Base-by-base conservation (phyloP, 2,329 filamentous ascomycete species). In the Didymella sp. region DNA sequence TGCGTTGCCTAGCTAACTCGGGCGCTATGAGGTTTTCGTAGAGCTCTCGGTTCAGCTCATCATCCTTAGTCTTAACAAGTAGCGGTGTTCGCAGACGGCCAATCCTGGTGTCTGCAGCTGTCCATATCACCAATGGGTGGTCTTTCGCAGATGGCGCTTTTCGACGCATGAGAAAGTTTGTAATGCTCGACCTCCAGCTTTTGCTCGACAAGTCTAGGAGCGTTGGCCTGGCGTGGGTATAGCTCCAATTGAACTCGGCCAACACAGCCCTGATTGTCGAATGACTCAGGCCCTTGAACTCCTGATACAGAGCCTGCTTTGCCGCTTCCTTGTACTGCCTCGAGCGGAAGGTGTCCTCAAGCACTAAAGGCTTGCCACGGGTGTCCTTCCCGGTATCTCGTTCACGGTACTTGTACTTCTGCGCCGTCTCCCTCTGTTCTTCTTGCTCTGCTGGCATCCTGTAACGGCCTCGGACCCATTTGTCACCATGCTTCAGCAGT, bases 221-320 rank as follows among this genome's bases (percentile, higher is more conserved):
- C 2, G 88, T 90, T 15, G 84, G 85, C 31, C 90, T 84, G 12
- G 89, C 87, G 27, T 88, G 84, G 21, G 89, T 85, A 68, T 94
- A 95, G 8, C 88, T 89, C 75, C 90, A 87, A 76, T 95, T 95
- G 69, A 84, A 86, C 74, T 95, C 91, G 46, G 90, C 90, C 44
- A 95, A 82, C 7, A 95, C 90, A 8, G 88, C 90, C 69, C 88
- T 86, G 75, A 94, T 89, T 3, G 89, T 87, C 1, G 89, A 90
- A 56, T 85, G 84, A 12, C 89, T 87, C 38, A 94, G 78, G 19
- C 87, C 88, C 67, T 87, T 88, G 78, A 94, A 95, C 75, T 95
- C 91, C 54, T 87, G 84, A 74, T 86, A 88, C 22, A 90, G 84
- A 22, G 90, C 79, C n/a, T 79, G 76, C 70, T 85, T 86, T 7